Percentiles rank a stretch among this genome's conserved stretches.
phyloP scores from a whole-genome alignment of 2,329 filamentous ascomycete species.

The Uncinocarpus reesii region DNA sequence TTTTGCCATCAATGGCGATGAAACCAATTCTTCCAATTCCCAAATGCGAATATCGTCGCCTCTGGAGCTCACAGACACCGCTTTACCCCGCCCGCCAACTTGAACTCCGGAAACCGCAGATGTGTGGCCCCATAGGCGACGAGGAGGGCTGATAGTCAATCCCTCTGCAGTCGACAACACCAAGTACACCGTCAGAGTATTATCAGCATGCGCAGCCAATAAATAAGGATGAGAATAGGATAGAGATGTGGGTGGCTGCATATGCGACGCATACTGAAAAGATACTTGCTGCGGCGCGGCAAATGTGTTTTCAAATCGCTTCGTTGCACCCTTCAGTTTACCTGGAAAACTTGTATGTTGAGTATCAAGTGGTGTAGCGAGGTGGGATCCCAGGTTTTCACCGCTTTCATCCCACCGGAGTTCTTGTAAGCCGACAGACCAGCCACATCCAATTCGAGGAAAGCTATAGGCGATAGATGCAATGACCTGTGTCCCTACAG shows the following conservation, averaged over 20 bases:
- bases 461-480: slow-evolving; percentile 81
- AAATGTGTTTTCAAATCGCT: not conserved
- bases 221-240: slow-evolving; percentile 77
- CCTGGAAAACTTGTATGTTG: not conserved
- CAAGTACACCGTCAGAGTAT: slow-evolving; percentile 72
- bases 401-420: slow-evolving; percentile 53
- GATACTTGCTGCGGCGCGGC: not conserved
- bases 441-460: slow-evolving; percentile 63
- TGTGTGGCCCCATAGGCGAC: slow-evolving; percentile 81
- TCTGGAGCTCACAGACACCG: slow-evolving; percentile 74
- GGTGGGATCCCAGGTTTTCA: slow-evolving; percentile 30
- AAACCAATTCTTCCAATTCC: slow-evolving; percentile 68
- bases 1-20: slow-evolving; percentile 36
- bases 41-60: slow-evolving; percentile 75
- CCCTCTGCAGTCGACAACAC: slow-evolving; percentile 59
- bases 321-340: not conserved
- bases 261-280: slow-evolving; percentile 5
- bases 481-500: slow-evolving; percentile 52
- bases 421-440: slow-evolving; percentile 89
- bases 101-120: slow-evolving; percentile 79
- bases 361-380: slow-evolving; percentile 33
- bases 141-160: slow-evolving; percentile 61
- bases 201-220: slow-evolving; percentile 72
- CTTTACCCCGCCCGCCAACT: slow-evolving; percentile 74
- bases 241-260: slow-evolving; percentile 49